A percentile compares a stretch with the other conserved stretches of the same genome.
These are phyloP conservation scores for Apiosordaria backusii DNA, from an alignment of 495 filamentous ascomycete species.

Conservation along the genomic window DNA sequence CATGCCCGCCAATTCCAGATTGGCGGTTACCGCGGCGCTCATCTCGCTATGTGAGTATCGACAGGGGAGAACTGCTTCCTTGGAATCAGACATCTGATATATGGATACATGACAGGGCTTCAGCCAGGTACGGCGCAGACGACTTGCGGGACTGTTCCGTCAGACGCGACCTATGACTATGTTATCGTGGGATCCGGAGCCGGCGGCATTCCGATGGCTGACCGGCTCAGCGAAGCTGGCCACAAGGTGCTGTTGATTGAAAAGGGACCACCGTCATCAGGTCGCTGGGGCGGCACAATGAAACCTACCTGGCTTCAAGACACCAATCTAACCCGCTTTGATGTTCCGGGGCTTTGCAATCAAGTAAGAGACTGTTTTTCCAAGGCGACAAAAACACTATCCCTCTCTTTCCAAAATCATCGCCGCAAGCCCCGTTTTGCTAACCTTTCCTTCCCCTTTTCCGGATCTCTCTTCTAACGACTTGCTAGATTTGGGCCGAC, in stretches of 20 bases:
- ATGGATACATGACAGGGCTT: conserved; percentile 10
- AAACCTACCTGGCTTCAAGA: conserved; percentile 60
- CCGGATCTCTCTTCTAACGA: neutral
- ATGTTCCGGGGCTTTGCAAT: conserved; percentile 69
- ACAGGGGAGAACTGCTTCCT: too few species aligned
- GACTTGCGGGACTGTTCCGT: conserved; percentile 39
- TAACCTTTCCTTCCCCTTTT: neutral
- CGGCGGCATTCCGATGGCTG: conserved; percentile 60
- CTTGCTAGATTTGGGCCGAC: conserved; percentile 53
- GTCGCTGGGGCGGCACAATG: conserved; percentile 51
- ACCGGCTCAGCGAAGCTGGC: conserved; percentile 58
- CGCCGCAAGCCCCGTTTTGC: too few species aligned
- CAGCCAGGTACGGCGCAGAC: conserved; percentile 27
- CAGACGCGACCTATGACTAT: conserved; percentile 56
- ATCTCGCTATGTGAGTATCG: conserved; percentile 17
- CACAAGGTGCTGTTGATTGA: conserved; percentile 61
- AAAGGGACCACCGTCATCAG: conserved; percentile 56
- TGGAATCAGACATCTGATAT: neutral
- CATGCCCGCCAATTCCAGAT: conserved; percentile 17
- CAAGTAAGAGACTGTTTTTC: conserved; percentile 15
- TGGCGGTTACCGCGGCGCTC: conserved; percentile 9
- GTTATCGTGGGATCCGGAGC: conserved; percentile 61
- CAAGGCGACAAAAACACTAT: too few species aligned
- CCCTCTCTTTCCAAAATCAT: too few species aligned
- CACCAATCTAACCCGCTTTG: conserved; percentile 65